Evolutionary conservation across 2,329 filamentous ascomycete genomes (phyloP).

Genomic region (Colletotrichum coccodes): DNA sequence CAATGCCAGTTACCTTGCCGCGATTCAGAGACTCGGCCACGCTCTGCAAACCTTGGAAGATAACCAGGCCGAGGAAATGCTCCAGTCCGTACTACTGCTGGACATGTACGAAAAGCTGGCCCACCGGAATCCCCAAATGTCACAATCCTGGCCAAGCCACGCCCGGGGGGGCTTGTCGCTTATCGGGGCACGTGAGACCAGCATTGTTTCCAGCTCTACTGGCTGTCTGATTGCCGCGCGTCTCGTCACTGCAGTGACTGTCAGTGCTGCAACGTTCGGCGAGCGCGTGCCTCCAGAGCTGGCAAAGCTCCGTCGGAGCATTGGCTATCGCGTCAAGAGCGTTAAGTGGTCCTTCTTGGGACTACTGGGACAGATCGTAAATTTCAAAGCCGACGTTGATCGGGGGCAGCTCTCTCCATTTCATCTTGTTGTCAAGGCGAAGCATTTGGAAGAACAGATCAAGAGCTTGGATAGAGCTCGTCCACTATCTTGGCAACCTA

Average conservation of each 20-base stretch:
- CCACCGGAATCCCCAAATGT: slow-evolving; percentile 17
- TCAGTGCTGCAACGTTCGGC: slow-evolving; percentile 1
- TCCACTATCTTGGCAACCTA: not conserved
- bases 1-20: slow-evolving; percentile 5
- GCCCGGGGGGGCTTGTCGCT: slow-evolving; percentile 36
- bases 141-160: slow-evolving; percentile 35
- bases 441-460: not conserved
- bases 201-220: not conserved
- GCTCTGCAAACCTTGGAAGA: not conserved
- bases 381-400: not conserved
- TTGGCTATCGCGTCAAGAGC: slow-evolving; percentile 9
- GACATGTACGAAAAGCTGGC: slow-evolving; percentile 42
- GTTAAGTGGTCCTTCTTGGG: slow-evolving; percentile 16
- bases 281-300: not conserved
- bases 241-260: slow-evolving; percentile 19
- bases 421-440: not conserved
- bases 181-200: slow-evolving; percentile 8
- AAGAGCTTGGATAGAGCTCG: not conserved
- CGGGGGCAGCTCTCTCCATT: not conserved
- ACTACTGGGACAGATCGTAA: not conserved
- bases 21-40: not conserved
- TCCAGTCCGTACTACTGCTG: slow-evolving; percentile 39
- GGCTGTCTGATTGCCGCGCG: slow-evolving; percentile 7
- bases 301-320: not conserved
- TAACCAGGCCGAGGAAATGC: slow-evolving; percentile 27